A percentile compares a stretch with the other conserved stretches of the same genome.
These are phyloP conservation scores for Spirogloea muscicola DNA, from an alignment of 139 green algal species.

Conservation along the genomic window DNA sequence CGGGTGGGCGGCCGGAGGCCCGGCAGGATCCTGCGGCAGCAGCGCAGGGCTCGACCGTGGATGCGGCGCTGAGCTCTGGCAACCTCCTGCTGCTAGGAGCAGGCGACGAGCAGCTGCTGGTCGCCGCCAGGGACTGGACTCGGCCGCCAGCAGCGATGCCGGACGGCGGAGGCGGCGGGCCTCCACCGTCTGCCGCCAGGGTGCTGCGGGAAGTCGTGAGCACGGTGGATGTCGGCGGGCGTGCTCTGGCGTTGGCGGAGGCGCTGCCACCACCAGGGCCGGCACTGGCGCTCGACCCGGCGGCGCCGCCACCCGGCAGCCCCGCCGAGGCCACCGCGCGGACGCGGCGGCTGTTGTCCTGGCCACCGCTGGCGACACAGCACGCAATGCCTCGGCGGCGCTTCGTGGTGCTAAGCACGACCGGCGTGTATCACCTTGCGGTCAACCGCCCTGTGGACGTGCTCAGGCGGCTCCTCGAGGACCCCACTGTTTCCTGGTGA, in stretches of 20 bases:
- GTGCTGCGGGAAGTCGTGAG: conserved; percentile 13
- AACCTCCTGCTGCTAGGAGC: not conserved
- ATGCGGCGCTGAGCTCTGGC: not conserved
- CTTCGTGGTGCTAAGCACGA: conserved; percentile 75
- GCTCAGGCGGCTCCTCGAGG: conserved; percentile 62
- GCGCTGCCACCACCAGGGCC: conserved; percentile 6
- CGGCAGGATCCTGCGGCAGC: not conserved
- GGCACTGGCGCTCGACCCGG: not conserved
- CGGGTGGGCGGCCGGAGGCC: not conserved
- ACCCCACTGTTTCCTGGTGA: too few relatives aligned
- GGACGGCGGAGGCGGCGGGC: not conserved
- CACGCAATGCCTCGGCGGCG: conserved; percentile 59
- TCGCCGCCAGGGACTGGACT: not conserved
- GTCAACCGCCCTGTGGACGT: conserved; percentile 68
- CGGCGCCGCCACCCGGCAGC: not conserved
- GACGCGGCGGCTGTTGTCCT: conserved; percentile 8
- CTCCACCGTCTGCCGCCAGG: not conserved
- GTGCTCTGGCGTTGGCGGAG: conserved; percentile 23
- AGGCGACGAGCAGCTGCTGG: not conserved
- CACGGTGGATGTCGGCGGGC: conserved; percentile 5
- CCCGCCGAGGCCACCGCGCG: not conserved
- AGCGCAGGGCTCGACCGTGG: not conserved
- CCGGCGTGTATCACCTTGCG: conserved; percentile 73
- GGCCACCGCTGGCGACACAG: conserved; percentile 63
- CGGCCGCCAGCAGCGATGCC: not conserved